A percentile compares a stretch with the other conserved stretches of the same genome.
These are phyloP conservation scores for Rosa hybrid DNA, from an alignment of 331 rosid species.

Conservation along the genomic window DNA sequence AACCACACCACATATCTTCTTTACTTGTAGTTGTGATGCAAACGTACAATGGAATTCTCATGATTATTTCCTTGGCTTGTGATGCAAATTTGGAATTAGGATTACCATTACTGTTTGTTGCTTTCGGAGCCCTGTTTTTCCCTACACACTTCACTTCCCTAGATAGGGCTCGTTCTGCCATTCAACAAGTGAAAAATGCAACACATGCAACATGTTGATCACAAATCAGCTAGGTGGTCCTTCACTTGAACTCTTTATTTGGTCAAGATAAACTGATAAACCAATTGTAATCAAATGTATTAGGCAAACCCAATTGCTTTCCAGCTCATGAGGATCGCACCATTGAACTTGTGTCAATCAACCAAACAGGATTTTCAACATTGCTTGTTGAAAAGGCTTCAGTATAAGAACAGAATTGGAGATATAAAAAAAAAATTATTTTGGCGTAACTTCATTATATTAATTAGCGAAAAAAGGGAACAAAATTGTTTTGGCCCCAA, in stretches of 20 bases:
- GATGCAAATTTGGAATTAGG: neutral
- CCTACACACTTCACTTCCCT: neutral
- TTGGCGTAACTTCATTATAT: neutral
- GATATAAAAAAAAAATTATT: neutral
- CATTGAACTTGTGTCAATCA: neutral
- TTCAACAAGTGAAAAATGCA: neutral
- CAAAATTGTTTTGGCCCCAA: neutral
- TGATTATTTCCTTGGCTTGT: neutral
- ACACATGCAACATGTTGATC: neutral
- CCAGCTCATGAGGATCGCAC: neutral
- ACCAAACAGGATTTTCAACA: neutral
- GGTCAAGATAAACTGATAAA: neutral
- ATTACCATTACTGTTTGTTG: neutral
- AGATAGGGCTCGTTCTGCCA: neutral
- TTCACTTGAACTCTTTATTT: neutral
- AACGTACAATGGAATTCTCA: neutral
- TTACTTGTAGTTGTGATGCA: slow-evolving; percentile 8
- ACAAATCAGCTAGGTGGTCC: neutral
- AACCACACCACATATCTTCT: slow-evolving; percentile 15
- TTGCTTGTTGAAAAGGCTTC: neutral
- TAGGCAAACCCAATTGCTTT: neutral
- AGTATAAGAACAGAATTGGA: neutral
- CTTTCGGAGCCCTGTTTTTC: neutral
- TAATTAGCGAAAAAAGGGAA: neutral
- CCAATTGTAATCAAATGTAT: neutral